Percentiles rank a stretch among this genome's conserved stretches.
Evolutionary conservation across 225 moss, liverwort and hornwort species (phyloP).

Genomic region (Pseudoscleropodium purum): DNA sequence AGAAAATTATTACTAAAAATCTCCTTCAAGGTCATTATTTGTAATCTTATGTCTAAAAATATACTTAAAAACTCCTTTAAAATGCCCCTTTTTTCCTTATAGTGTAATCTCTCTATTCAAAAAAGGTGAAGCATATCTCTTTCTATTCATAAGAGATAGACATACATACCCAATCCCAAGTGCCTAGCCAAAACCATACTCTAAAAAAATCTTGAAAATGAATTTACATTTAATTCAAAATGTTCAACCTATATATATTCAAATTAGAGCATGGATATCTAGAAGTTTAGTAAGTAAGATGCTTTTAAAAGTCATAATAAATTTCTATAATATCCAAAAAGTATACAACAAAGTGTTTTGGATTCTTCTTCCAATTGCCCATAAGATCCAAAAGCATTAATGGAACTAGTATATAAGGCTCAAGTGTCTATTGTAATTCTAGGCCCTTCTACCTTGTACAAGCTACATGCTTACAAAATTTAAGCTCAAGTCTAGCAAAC

Average conservation of each 20-base stretch:
- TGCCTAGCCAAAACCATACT: background rate
- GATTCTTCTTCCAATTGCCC: background rate
- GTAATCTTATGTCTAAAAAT: no score
- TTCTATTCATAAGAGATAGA: background rate
- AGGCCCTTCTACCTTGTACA: background rate
- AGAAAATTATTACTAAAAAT: no score
- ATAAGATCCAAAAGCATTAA: background rate
- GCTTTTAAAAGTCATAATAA: no score
- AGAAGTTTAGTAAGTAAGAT: background rate
- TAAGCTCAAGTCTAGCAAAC: background rate
- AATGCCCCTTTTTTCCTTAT: no score
- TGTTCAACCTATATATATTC: background rate
- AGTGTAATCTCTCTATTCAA: background rate
- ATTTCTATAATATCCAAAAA: background rate
- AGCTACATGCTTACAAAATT: background rate
- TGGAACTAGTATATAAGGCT: background rate
- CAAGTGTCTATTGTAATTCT: background rate
- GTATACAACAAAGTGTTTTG: background rate
- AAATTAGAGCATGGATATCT: background rate
- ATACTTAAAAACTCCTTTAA: no score
- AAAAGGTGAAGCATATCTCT: background rate
- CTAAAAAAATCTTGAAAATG: background rate
- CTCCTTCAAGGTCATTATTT: no score
- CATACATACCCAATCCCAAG: background rate
- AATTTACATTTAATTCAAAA: background rate